These are phyloP conservation scores for Macadamia tetraphylla DNA, from an alignment of 164 flowering plant genomes.

Conservation along the genomic window DNA sequence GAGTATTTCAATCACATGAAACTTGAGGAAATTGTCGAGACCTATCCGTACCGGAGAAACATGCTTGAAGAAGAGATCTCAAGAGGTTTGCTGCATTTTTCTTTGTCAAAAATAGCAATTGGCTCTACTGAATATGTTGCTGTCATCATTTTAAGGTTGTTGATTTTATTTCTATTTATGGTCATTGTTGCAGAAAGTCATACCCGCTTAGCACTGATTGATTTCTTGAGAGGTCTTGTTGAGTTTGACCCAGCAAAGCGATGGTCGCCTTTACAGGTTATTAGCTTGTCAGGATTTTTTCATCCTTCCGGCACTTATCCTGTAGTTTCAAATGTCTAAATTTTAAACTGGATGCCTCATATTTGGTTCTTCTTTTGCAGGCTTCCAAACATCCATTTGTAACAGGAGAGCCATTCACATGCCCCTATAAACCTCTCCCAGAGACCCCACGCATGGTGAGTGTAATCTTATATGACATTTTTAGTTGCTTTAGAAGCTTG, in stretches of 20 bases:
- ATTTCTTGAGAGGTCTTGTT: slow-evolving; percentile 91
- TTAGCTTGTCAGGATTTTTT: slow-evolving; percentile 2
- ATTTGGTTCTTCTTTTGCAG: slow-evolving; percentile 35
- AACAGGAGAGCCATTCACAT: slow-evolving; percentile 84
- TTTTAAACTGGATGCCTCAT: slow-evolving; percentile 2
- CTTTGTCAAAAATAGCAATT: neutral
- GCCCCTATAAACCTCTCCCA: slow-evolving; percentile 74
- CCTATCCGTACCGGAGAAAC: slow-evolving; percentile 74
- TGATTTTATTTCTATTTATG: slow-evolving; percentile 11
- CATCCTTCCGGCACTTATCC: neutral
- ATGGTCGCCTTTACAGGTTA: slow-evolving; percentile 98
- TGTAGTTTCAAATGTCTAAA: neutral
- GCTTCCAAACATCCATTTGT: slow-evolving; percentile 95
- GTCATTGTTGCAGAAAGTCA: slow-evolving; percentile 51
- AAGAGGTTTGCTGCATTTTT: slow-evolving; percentile 49
- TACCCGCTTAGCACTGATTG: slow-evolving; percentile 76
- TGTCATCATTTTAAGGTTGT: neutral
- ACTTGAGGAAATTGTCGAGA: slow-evolving; percentile 75
- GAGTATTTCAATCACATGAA: slow-evolving; percentile 78
- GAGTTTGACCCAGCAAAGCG: slow-evolving; percentile 98
- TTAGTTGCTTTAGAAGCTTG: neutral
- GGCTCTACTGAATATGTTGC: neutral
- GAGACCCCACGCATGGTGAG: slow-evolving; percentile 87
- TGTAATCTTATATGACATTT: neutral
- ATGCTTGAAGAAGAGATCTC: slow-evolving; percentile 62